A percentile compares a stretch with the other conserved stretches of the same genome.
Conservation (phyloP, 345 rosid genomes). For the Bretschneidera sinensis region DNA sequence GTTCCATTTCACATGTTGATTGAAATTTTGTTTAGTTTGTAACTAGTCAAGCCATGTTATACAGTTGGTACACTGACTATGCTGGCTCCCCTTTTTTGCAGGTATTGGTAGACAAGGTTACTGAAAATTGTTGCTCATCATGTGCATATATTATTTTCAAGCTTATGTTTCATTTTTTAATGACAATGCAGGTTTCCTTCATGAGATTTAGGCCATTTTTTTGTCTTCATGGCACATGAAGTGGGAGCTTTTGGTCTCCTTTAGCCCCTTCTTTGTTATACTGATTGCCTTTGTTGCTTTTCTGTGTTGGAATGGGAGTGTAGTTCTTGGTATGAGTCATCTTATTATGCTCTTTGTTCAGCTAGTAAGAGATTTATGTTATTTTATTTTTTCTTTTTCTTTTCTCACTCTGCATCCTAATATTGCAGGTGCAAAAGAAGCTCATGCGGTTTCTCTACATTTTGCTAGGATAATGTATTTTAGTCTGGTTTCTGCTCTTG, state of each 20-base stretch:
- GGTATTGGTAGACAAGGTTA: too few relatives aligned
- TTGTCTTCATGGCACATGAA: slow-evolving; percentile 61
- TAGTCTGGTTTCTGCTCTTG: slow-evolving; percentile 57
- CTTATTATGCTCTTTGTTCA: slow-evolving; percentile 10
- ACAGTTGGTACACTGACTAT: background rate
- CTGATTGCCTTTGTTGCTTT: slow-evolving; percentile 57
- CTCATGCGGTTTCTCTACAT: slow-evolving; percentile 80
- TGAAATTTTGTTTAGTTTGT: slow-evolving; percentile 5
- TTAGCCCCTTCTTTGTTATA: slow-evolving; percentile 59
- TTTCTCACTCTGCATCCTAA: slow-evolving; percentile 25
- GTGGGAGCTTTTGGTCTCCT: slow-evolving; percentile 52
- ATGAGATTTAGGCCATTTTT: slow-evolving; percentile 46
- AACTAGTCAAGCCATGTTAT: background rate
- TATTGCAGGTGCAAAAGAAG: slow-evolving; percentile 92
- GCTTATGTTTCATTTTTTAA: slow-evolving; percentile 3
- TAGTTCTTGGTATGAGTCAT: slow-evolving; percentile 81
- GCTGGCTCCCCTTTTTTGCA: background rate
- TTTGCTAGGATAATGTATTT: slow-evolving; percentile 89
- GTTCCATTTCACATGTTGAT: slow-evolving; percentile 29
- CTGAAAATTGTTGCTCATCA: background rate
- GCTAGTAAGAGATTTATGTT: background rate
- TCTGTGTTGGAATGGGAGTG: slow-evolving; percentile 78
- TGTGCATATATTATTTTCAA: slow-evolving; percentile 3
- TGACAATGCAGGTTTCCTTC: slow-evolving; percentile 56
- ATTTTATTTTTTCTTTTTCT: background rate